These are phyloP conservation scores for Ophiosphaerella korrae DNA, from an alignment of 2,329 filamentous ascomycete species.

Conservation along the genomic window DNA sequence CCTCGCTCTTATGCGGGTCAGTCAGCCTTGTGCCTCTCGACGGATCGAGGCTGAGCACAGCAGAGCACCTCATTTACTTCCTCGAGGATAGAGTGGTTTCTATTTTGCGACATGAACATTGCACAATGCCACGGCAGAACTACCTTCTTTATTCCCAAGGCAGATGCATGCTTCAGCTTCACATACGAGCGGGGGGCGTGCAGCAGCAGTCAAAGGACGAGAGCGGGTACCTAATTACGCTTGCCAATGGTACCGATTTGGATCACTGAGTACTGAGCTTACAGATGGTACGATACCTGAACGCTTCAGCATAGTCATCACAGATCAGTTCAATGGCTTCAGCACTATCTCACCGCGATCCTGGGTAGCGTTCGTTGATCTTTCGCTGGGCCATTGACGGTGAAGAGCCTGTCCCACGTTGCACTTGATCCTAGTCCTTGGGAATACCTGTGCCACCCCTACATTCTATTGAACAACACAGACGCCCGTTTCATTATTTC, in stretches of 20 bases:
- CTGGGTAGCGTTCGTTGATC: background rate
- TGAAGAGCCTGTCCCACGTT: slow-evolving; percentile 12
- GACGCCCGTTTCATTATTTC: slow-evolving; percentile 7
- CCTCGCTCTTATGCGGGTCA: background rate
- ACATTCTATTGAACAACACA: slow-evolving; percentile 7
- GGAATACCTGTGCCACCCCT: slow-evolving; percentile 6
- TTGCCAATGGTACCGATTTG: too few relatives aligned
- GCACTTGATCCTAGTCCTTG: slow-evolving; percentile 6
- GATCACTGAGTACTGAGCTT: background rate
- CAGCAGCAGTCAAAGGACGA: too few relatives aligned
- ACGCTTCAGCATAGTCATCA: background rate
- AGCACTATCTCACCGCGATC: slow-evolving; percentile 9
- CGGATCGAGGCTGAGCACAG: slow-evolving; percentile 15
- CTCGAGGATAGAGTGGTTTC: background rate
- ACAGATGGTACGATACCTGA: slow-evolving; percentile 5
- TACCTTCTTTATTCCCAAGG: background rate
- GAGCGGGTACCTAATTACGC: too few relatives aligned
- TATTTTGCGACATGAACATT: slow-evolving; percentile 2
- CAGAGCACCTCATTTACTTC: background rate
- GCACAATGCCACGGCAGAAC: background rate
- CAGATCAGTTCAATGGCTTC: slow-evolving; percentile 1
- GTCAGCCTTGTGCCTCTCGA: slow-evolving; percentile 2
- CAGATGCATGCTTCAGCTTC: background rate
- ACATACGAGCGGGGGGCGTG: background rate
- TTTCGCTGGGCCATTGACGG: slow-evolving; percentile 6